phyloP scores from a whole-genome alignment of 2,329 filamentous ascomycete species.

The Cylindrodendrum hubeiense region DNA sequence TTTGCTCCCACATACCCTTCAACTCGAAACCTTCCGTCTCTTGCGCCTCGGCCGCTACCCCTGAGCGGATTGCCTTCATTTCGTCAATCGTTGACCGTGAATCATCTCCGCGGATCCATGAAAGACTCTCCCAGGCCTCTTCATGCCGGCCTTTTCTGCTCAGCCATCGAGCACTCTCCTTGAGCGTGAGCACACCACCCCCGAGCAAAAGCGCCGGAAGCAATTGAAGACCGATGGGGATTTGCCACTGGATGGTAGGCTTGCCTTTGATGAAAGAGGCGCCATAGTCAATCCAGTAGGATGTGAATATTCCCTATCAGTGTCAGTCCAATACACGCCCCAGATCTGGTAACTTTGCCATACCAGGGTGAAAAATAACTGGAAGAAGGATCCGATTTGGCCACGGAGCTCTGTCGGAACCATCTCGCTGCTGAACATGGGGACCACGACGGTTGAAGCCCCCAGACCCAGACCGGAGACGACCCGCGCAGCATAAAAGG shows the following conservation, averaged over 20 bases:
- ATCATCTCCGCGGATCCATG: constrained; percentile 63
- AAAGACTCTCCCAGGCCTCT: constrained; percentile 60
- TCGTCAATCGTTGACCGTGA: constrained; percentile 53
- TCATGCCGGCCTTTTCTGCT: constrained; percentile 57
- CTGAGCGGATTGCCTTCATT: constrained; percentile 62
- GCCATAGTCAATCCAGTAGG: constrained; percentile 29
- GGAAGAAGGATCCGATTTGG: constrained; percentile 17
- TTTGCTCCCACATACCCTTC: background rate
- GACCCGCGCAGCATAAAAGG: constrained; percentile 11
- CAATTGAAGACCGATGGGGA: constrained; percentile 66
- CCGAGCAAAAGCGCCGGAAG: constrained; percentile 60
- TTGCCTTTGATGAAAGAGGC: constrained; percentile 11
- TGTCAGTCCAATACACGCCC: background rate
- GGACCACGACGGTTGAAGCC: constrained; percentile 10
- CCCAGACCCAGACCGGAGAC: constrained; percentile 8
- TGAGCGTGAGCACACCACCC: constrained; percentile 60
- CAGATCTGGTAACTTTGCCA: background rate
- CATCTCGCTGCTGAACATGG: constrained; percentile 23
- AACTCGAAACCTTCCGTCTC: constrained; percentile 18
- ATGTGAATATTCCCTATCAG: constrained; percentile 25
- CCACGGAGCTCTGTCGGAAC: constrained; percentile 10
- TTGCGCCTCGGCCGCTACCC: constrained; percentile 58
- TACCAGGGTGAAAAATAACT: constrained; percentile 18
- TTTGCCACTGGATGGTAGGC: constrained; percentile 63
- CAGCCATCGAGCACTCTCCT: constrained; percentile 64